Evolutionary conservation across 768 basidiomycete species (phyloP).

Genomic region (Boletus subcaerulescens): DNA sequence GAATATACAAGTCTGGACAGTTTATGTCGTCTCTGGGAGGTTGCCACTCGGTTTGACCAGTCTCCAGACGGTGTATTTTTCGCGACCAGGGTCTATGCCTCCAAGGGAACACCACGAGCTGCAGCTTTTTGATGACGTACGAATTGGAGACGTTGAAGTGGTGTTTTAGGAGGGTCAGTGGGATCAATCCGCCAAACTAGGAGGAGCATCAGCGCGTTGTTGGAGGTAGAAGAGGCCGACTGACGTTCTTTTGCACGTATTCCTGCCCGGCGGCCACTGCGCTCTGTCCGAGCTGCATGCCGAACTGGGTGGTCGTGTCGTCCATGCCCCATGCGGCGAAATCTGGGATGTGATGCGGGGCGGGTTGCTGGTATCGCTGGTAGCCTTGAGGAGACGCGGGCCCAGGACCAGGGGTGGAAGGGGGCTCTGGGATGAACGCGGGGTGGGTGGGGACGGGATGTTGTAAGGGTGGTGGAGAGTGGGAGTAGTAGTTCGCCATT

Average conservation of each 20-base stretch:
- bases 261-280: slow-evolving; percentile 94
- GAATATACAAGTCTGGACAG: slow-evolving; percentile 95
- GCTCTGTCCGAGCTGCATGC: slow-evolving; percentile 90
- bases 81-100: slow-evolving; percentile 85
- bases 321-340: slow-evolving; percentile 84
- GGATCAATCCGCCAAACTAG: slow-evolving; percentile 80
- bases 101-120: slow-evolving; percentile 94
- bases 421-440: slow-evolving; percentile 80
- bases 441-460: slow-evolving; percentile 90
- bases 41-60: slow-evolving; percentile 70
- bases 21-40: slow-evolving; percentile 94
- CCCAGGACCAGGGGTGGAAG: slow-evolving; percentile 67
- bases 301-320: slow-evolving; percentile 91
- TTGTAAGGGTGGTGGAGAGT: slow-evolving; percentile 40
- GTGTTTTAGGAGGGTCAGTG: slow-evolving; percentile 74
- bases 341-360: slow-evolving; percentile 35
- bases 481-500: slow-evolving; percentile 17
- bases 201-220: slow-evolving; percentile 1
- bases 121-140: slow-evolving; percentile 89
- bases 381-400: slow-evolving; percentile 59
- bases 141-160: slow-evolving; percentile 96
- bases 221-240: slow-evolving; percentile 24
- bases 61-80: slow-evolving; percentile 60
- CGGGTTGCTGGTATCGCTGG: slow-evolving; percentile 36
- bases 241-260: slow-evolving; percentile 91